Evolutionary conservation across 139 green algal species (phyloP).

Genomic region (Gonium pectorale): DNA sequence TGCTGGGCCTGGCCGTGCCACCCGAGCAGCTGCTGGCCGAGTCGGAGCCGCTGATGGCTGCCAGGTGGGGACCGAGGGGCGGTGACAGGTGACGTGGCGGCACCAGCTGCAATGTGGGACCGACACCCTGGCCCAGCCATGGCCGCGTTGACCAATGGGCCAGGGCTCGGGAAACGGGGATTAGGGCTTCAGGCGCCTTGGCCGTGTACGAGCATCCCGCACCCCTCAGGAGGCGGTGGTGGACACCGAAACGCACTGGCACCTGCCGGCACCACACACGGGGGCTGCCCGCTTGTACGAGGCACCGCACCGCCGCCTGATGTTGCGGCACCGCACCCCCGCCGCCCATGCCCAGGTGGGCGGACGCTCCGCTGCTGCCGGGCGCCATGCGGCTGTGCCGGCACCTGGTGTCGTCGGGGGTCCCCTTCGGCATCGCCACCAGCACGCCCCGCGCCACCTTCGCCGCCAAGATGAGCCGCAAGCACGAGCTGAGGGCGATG

Average conservation of each 20-base stretch:
- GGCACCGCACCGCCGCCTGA: neutral
- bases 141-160: neutral
- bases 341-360: constrained; percentile 56
- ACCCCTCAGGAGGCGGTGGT: neutral
- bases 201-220: neutral
- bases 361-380: constrained; percentile 80
- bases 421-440: constrained; percentile 86
- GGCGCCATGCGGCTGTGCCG: constrained; percentile 83
- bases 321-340: neutral
- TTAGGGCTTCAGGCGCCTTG: neutral
- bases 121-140: neutral
- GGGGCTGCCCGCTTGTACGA: neutral
- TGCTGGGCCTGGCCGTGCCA: constrained; percentile 51
- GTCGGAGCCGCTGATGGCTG: constrained; percentile 63
- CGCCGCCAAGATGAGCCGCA: constrained; percentile 67
- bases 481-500: constrained; percentile 56
- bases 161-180: no score
- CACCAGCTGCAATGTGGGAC: neutral
- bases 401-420: constrained; percentile 67
- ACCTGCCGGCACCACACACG: neutral
- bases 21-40: constrained; percentile 76
- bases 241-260: neutral
- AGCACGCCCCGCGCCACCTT: constrained; percentile 72
- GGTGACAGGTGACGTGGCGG: neutral
- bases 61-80: constrained; percentile 28